A percentile compares a stretch with the other conserved stretches of the same genome.
These are phyloP conservation scores for Candida suzukii DNA, from an alignment of 805 yeast species.

Conservation along the genomic window DNA sequence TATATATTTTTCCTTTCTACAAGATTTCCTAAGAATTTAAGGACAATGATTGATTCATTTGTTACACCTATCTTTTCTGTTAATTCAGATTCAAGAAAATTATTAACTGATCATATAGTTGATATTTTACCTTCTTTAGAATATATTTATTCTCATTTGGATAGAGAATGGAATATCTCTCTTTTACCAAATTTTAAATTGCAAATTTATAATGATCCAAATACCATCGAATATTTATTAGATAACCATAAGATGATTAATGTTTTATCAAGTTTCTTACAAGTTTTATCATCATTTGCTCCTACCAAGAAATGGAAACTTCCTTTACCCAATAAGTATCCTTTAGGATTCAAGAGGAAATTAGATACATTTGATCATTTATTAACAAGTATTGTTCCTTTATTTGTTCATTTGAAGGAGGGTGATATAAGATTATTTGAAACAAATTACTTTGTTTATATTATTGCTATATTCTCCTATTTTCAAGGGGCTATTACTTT, in stretches of 20 bases:
- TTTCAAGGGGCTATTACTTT: slow-evolving; percentile 56
- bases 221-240: slow-evolving; percentile 31
- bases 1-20: slow-evolving; percentile 50
- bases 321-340: neutral
- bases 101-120: slow-evolving; percentile 46
- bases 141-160: slow-evolving; percentile 35
- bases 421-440: slow-evolving; percentile 15
- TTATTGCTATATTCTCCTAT: slow-evolving; percentile 40
- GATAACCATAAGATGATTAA: slow-evolving; percentile 31
- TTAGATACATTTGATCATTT: slow-evolving; percentile 4
- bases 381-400: slow-evolving; percentile 1
- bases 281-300: slow-evolving; percentile 21
- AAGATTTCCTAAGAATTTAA: slow-evolving; percentile 44
- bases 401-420: slow-evolving; percentile 14
- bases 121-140: slow-evolving; percentile 47
- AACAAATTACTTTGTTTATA: slow-evolving; percentile 24
- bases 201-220: slow-evolving; percentile 25
- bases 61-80: slow-evolving; percentile 52
- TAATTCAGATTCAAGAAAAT: slow-evolving; percentile 37
- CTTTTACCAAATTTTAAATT: slow-evolving; percentile 22
- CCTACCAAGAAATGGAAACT: neutral
- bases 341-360: slow-evolving; percentile 7
- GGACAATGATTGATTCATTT: slow-evolving; percentile 41
- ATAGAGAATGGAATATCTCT: slow-evolving; percentile 41
- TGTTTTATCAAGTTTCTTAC: slow-evolving; percentile 28